phyloP scores from a whole-genome alignment of 257 asterid species.

The Marsdenia floribunda region DNA sequence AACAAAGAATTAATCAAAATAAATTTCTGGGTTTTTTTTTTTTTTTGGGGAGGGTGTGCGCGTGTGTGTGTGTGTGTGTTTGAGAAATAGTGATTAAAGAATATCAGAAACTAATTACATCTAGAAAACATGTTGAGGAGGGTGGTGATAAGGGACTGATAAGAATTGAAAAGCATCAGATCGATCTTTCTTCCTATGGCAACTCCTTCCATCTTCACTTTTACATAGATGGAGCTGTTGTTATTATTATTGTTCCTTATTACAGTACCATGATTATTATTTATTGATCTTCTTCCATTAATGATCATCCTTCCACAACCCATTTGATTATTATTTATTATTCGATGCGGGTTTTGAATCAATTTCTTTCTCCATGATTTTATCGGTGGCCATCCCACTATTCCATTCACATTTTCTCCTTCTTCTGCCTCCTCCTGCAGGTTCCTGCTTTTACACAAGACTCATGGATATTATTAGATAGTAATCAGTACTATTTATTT shows the following conservation, averaged over 20 bases:
- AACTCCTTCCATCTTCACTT: constrained; percentile 71
- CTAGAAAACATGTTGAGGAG: constrained; percentile 46
- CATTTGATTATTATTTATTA: constrained; percentile 3
- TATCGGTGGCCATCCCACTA: constrained; percentile 67
- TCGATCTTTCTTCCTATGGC: constrained; percentile 60
- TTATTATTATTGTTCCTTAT: not conserved
- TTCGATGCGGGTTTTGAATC: constrained; percentile 2
- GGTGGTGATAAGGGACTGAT: constrained; percentile 28
- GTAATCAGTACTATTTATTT: no score
- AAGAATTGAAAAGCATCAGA: constrained; percentile 32
- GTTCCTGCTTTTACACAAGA: constrained; percentile 16
- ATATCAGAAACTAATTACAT: constrained; percentile 22
- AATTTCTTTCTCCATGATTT: constrained; percentile 45
- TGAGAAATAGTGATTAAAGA: no score
- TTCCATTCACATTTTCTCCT: not conserved
- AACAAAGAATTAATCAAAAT: no score
- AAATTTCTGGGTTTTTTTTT: no score
- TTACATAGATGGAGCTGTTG: constrained; percentile 33
- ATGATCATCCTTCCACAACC: constrained; percentile 20
- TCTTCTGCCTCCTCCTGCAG: constrained; percentile 14
- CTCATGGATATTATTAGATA: not conserved
- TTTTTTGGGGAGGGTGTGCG: no score
- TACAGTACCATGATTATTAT: not conserved
- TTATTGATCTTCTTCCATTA: not conserved
- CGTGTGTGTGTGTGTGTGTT: no score